These are phyloP conservation scores for Dactylellina sp. DNA, from an alignment of 2,329 filamentous ascomycete genomes.

Conservation along the genomic window DNA sequence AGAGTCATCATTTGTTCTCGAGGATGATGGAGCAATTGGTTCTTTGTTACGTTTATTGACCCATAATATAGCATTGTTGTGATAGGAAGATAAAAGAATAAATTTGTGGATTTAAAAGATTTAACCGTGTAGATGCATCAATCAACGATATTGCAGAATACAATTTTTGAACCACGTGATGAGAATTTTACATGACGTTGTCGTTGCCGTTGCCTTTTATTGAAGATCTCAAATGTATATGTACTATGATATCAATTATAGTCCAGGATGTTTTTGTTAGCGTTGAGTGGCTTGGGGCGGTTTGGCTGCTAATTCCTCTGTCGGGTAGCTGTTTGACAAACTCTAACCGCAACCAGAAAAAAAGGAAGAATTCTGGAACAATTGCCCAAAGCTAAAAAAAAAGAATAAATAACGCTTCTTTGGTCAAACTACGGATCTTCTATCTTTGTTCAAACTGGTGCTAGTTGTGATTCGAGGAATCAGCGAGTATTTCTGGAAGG, in stretches of 20 bases:
- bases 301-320: slow-evolving; percentile 1
- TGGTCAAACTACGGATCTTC: slow-evolving; percentile 50
- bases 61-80: no score
- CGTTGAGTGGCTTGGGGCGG: neutral
- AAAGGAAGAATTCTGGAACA: slow-evolving; percentile 55
- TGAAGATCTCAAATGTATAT: no score
- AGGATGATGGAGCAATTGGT: no score
- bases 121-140: neutral
- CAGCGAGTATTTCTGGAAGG: slow-evolving; percentile 3
- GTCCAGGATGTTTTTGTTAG: no score
- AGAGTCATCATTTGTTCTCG: no score
- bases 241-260: no score
- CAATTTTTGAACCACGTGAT: neutral
- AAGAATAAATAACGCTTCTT: no score
- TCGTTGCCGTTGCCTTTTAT: no score
- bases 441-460: slow-evolving; percentile 27
- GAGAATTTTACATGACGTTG: neutral
- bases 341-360: slow-evolving; percentile 54
- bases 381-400: slow-evolving; percentile 32
- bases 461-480: slow-evolving; percentile 19
- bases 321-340: slow-evolving; percentile 15
- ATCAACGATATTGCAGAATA: neutral
- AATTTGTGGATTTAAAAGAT: no score
- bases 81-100: no score
- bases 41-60: no score